Evolutionary conservation across 257 asterid species (phyloP).

Genomic region (Penstemon barbatus): DNA sequence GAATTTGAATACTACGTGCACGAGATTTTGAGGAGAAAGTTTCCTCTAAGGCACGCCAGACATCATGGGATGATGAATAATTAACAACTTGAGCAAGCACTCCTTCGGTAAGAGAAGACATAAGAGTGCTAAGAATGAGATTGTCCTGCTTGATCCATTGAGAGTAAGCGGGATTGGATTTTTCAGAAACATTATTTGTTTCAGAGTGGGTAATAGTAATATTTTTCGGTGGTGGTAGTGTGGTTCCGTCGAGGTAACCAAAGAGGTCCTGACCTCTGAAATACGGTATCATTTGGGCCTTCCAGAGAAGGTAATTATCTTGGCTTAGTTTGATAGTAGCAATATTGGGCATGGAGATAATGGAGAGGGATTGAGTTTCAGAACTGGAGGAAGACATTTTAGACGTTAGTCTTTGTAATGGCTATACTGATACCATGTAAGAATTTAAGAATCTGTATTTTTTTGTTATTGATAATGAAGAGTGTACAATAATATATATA

Average conservation of each 20-base stretch:
- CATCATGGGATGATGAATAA: background rate
- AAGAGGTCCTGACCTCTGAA: background rate
- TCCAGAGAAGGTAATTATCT: background rate
- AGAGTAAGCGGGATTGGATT: background rate
- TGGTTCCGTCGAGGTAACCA: background rate
- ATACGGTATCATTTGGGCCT: background rate
- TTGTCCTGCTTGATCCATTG: background rate
- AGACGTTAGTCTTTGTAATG: background rate
- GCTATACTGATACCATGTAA: background rate
- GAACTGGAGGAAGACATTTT: background rate
- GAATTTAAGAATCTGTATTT: too few species aligned
- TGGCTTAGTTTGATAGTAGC: background rate
- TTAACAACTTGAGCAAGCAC: background rate
- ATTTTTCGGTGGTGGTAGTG: background rate
- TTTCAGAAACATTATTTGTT: background rate
- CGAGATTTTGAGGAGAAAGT: background rate
- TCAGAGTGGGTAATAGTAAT: background rate
- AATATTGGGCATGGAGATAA: background rate
- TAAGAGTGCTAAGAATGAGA: slow-evolving; percentile 6
- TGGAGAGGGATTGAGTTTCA: background rate
- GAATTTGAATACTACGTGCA: background rate
- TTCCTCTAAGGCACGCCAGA: background rate
- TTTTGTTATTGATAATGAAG: too few species aligned
- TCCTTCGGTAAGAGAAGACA: background rate
- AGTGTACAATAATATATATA: too few species aligned